Base-by-base conservation (phyloP, 2,329 filamentous ascomycete species). In the Dothideomycetes sp. region DNA sequence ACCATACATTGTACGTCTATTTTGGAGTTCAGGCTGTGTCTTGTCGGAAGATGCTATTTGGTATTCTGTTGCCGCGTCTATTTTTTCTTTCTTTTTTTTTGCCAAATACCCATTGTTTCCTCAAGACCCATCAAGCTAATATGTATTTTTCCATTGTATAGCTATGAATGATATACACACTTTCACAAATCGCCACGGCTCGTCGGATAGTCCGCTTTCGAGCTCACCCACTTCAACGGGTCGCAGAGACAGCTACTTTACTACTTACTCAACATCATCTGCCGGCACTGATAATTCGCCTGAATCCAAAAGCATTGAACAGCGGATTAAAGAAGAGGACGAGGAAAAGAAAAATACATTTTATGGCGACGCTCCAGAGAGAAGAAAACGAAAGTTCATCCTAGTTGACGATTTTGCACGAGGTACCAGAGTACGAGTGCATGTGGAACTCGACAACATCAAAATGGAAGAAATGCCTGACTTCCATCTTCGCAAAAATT, bases 401-500 rank as follows among this genome's bases (percentile, higher is more conserved):
- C 76, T 96, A 8, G 87, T 96, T 19, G 88, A 95, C 50, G 89
- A 96, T 60, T 80, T 78, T 38, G 82, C 87, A 47, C 81, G 85
- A 24, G 82, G 82, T 38, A 81, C 78, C 36, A 77, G 87, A 29
- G 80, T 95, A 2, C 80, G 89, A 12, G 88, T 96, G 32, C 82
- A 88, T 47, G 88, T 95, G 37, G 91, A 84, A 48, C 77, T 98
- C n/a, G 86, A 95, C 56, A 80, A 81, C 31, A 87, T 95, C 52
- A 83, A 95, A 59, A 93, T 91, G 67, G 82, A 88, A 55, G 89
- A 96, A 63, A 94, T 96, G 56, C 89, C 89, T 1, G 89, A 96
- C 61, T 91, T 85, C 12, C 95, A 94, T 67, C 84, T 89, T 50
- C 87, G 87, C 64, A 78, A 76, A 41, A 89, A 89, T 53, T 86